Conservation (phyloP, 306 rosid species). For the Malus domestica region ASM211411v1 NC_041803.1:10578501-10579000, state of each 20-base stretch:
- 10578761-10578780: conserved; percentile 71
- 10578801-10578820: not conserved
- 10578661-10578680: conserved; percentile 60
- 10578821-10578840: not conserved
- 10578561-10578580: not conserved
- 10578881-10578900: not conserved
- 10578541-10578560: not conserved
- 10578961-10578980: not conserved
- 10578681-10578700: conserved; percentile 69
- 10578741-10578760: conserved; percentile 35
- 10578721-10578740: conserved; percentile 55
- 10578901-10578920: not conserved
- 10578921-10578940: not conserved
- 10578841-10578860: not conserved
- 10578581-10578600: not conserved
- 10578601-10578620: not conserved
- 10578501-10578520: not conserved
- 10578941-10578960: not conserved
- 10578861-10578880: not conserved
- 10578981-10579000: not conserved
- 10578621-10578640: conserved; percentile 55
- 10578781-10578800: conserved; percentile 21
- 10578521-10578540: not conserved
- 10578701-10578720: conserved; percentile 66
- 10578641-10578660: conserved; percentile 49